These are phyloP conservation scores for Fusarium musae DNA, from an alignment of 2,329 filamentous ascomycete species.

Conservation along the genomic window DNA sequence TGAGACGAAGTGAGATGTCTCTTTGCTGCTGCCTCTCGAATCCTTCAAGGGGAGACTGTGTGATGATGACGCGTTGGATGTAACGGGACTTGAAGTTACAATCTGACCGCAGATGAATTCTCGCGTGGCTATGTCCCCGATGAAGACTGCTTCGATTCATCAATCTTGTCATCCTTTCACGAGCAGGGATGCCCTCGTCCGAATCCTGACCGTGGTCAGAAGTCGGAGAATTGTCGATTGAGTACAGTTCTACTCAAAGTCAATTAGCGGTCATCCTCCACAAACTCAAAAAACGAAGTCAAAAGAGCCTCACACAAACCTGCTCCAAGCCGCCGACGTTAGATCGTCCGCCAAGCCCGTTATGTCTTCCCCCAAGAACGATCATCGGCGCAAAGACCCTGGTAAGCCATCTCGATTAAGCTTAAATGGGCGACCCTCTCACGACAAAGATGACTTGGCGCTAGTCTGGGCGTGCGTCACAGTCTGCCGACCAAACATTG, in stretches of 20 bases:
- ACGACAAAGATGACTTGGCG: conserved; percentile 25
- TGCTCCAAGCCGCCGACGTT: neutral
- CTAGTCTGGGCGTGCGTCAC: conserved; percentile 38
- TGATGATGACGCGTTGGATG: conserved; percentile 15
- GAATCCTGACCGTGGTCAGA: rapidly evolving
- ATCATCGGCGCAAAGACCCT: conserved; percentile 4
- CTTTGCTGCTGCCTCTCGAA: conserved; percentile 8
- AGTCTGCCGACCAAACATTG: conserved; percentile 6
- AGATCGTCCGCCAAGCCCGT: neutral
- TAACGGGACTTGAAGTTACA: neutral
- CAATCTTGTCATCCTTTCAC: rapidly evolving
- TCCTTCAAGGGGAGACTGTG: neutral
- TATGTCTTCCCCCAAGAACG: neutral
- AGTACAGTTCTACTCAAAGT: neutral
- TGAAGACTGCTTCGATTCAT: rapidly evolving
- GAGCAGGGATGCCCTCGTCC: neutral
- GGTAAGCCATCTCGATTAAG: conserved; percentile 21
- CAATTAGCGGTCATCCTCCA: neutral
- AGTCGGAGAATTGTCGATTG: neutral
- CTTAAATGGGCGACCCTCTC: conserved; percentile 29
- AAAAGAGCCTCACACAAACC: neutral
- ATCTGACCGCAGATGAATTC: neutral
- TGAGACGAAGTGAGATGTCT: neutral
- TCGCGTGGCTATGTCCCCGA: neutral
- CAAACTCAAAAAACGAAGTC: neutral